phyloP scores from a whole-genome alignment of 208 protist species.

The Phytomonas sp. region DNA sequence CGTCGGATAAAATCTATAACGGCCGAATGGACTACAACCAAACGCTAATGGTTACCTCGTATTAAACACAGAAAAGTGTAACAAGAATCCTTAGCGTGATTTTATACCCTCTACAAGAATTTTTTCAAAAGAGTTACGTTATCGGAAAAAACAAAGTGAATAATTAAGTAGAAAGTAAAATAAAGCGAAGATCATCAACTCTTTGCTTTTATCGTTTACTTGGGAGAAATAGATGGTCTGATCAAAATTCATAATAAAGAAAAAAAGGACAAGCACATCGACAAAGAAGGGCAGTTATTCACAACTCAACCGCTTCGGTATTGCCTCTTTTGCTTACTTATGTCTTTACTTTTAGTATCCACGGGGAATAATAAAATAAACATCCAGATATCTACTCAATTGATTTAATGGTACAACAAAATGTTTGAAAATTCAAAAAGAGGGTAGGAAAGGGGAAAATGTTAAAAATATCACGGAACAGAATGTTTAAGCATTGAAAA shows the following conservation, averaged over 20 bases:
- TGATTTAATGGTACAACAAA: conserved; percentile 1
- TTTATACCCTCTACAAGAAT: conserved; percentile 1
- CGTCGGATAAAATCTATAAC: not conserved
- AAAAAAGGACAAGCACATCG: not conserved
- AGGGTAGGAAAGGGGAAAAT: conserved; percentile 5
- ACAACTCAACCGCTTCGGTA: not conserved
- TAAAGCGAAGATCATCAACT: conserved; percentile 3
- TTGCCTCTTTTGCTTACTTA: conserved; percentile 9
- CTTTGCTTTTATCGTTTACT: not conserved
- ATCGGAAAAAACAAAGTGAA: conserved; percentile 10
- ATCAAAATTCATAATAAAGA: not conserved
- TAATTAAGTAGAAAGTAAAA: conserved; percentile 5
- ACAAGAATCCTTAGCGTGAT: too few species aligned
- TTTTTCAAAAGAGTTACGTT: conserved; percentile 2
- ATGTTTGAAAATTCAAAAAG: not conserved
- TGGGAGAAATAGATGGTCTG: not conserved
- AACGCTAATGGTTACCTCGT: not conserved
- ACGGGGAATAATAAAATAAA: not conserved
- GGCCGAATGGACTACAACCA: not conserved
- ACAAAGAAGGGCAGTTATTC: not conserved
- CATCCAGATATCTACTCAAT: not conserved
- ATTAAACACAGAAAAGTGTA: not conserved
- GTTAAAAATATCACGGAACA: conserved; percentile 9
- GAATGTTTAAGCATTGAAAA: not conserved
- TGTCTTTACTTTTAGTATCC: not conserved